phyloP scores from a whole-genome alignment of 108 stramenopile species.

The Chaetoceros muelleri region DNA sequence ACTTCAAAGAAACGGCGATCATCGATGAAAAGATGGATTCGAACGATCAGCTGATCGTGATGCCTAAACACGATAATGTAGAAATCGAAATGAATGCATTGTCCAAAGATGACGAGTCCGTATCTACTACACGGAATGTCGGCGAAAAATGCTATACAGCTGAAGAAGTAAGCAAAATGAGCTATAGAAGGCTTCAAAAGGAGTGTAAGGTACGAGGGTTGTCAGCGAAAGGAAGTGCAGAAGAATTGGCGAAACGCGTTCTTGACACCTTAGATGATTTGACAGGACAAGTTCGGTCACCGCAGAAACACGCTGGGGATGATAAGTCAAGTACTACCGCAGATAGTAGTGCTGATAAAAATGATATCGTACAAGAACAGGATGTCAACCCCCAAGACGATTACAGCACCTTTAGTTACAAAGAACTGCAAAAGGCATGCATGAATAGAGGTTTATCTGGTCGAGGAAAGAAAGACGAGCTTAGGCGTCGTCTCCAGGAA shows the following conservation, averaged over 20 bases:
- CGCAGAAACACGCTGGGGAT: neutral
- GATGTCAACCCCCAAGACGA: too few species aligned
- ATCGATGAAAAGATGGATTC: too few species aligned
- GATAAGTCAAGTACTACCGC: neutral
- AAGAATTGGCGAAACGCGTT: neutral
- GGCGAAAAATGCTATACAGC: too few species aligned
- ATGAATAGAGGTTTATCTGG: neutral
- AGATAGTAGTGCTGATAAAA: neutral
- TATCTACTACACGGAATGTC: too few species aligned
- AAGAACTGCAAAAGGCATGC: neutral
- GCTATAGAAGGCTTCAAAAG: neutral
- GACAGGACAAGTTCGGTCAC: neutral
- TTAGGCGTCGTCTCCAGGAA: neutral
- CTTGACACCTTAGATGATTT: too few species aligned
- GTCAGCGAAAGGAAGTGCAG: neutral
- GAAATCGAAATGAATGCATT: too few species aligned
- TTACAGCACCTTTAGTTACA: neutral
- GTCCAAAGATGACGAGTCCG: too few species aligned
- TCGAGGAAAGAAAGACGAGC: neutral
- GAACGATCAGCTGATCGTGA: too few species aligned
- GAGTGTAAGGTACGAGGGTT: neutral
- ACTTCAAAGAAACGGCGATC: too few species aligned
- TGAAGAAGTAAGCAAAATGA: neutral
- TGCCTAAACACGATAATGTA: too few species aligned
- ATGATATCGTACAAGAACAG: too few species aligned